Evolutionary conservation across 257 asterid species (phyloP), one percentile per base, ranked within the genome.

Genomic region (Rhazya stricta): DNA sequence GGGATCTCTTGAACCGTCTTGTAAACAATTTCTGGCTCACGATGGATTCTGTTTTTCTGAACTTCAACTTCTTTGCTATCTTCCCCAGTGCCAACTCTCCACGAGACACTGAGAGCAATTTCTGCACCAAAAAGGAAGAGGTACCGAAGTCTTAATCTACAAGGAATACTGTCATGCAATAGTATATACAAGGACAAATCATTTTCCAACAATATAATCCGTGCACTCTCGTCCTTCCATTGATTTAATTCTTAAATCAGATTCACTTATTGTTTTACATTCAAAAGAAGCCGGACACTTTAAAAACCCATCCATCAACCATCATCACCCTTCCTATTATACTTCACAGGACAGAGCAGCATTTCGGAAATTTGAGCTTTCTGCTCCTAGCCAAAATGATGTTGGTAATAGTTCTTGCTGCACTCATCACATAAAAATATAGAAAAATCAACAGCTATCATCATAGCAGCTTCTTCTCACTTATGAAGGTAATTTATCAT

Each of bases 11-110:
- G 96, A 69, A 58, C 23, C 68, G 88, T 66, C 83, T 88, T 84
- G 86, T 91, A 92, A 75, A 89, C 57, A 51, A 79, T 86, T 82
- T 92, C 98, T 75, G 85, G 88, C 84, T 95, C 99, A 1, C 99
- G 94, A 41, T 79, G 85, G 30, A 82, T 88, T 85, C 98, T 86
- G 74, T 84, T 88, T 71, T 83, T 92, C 87, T 95, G 97, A 80
- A 88, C 86, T 71, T 92, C 99, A 12, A 92, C 90, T 90, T 95
- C 99, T 84, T 95, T 92, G 80, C 99, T 95, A 56, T 76, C 83
- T 54, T 80, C 87, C 12, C 99, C 99, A 4, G 74, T 56, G 41
- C 89, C 88, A 5, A 92, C 91, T 43, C 81, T 76, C 96, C 96
- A 95, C 51, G 82, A 50, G 79, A 79, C 89, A 10, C 36, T 74